phyloP scores from a whole-genome alignment of 2,329 filamentous ascomycete species.

The Chaetomium olivaceum region DNA sequence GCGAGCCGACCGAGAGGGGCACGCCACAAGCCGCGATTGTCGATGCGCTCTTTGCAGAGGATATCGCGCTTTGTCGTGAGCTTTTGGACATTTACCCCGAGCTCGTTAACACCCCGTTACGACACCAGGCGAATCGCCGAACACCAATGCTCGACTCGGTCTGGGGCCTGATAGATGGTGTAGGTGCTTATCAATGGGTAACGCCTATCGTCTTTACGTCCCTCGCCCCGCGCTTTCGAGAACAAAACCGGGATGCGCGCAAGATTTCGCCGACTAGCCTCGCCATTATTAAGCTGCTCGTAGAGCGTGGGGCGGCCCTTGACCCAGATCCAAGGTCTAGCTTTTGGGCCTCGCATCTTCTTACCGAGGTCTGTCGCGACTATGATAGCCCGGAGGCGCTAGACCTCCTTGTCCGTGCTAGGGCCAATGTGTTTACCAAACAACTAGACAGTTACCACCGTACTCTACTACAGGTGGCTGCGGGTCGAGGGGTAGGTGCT shows the following conservation, averaged over 20 bases:
- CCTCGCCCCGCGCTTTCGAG: conserved; percentile 9
- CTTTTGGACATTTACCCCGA: conserved; percentile 7
- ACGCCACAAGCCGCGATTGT: conserved; percentile 9
- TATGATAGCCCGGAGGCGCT: conserved; percentile 11
- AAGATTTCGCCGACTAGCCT: conserved; percentile 5
- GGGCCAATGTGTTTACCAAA: conserved; percentile 4
- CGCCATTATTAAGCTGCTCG: conserved; percentile 10
- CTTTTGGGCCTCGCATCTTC: not conserved
- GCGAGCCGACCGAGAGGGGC: conserved; percentile 10
- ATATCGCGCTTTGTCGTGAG: conserved; percentile 1
- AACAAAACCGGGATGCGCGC: not conserved
- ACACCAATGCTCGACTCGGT: not conserved
- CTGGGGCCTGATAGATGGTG: not conserved
- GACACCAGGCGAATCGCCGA: not conserved
- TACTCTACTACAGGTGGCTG: conserved; percentile 9
- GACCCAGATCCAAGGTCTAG: not conserved
- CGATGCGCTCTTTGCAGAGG: conserved; percentile 7
- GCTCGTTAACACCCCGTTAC: conserved; percentile 5
- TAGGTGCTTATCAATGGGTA: not conserved
- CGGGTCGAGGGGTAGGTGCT: conserved; percentile 1
- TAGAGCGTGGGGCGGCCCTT: conserved; percentile 5
- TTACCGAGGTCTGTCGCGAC: conserved; percentile 9
- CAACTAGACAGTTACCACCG: not conserved
- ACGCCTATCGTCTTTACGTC: conserved; percentile 6
- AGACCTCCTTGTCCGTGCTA: not conserved